Evolutionary conservation across 495 filamentous ascomycete genomes (phyloP).

Genomic region (Penicillium ucsense): DNA sequence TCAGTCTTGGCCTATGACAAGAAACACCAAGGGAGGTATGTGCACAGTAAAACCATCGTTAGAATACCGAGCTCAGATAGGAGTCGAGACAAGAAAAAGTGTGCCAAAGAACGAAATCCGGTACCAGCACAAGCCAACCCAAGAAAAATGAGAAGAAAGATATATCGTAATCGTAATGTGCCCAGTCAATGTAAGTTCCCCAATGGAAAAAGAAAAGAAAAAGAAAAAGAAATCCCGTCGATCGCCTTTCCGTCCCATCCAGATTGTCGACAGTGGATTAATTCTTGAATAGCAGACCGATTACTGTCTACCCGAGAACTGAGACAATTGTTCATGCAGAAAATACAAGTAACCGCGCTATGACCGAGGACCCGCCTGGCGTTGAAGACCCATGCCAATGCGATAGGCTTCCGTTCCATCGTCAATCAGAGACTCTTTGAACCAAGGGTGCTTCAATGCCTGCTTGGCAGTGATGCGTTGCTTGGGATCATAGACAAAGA

Average conservation of each 20-base stretch:
- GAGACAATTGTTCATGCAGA: constrained; percentile 7
- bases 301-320: constrained; percentile 19
- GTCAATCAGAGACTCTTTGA: constrained; percentile 73
- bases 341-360: constrained; percentile 8
- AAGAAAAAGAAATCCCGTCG: too few species aligned
- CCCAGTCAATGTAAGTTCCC: constrained; percentile 20
- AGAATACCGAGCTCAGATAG: background rate
- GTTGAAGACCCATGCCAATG: constrained; percentile 41
- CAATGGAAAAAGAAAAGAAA: constrained; percentile 14
- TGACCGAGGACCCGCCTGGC: constrained; percentile 11
- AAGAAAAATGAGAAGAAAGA: constrained; percentile 7
- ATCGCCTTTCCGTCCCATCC: too few species aligned
- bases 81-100: too few species aligned
- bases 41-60: background rate
- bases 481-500: constrained; percentile 92
- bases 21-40: too few species aligned
- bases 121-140: too few species aligned
- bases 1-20: too few species aligned
- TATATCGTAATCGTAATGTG: constrained; percentile 20
- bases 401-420: constrained; percentile 90
- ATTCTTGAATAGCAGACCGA: too few species aligned
- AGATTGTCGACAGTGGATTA: too few species aligned
- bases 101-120: too few species aligned
- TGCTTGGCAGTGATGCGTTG: constrained; percentile 85
- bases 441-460: constrained; percentile 90